Conservation (phyloP, 352 stramenopile genomes). For the Globisporangium yorkense region DNA sequence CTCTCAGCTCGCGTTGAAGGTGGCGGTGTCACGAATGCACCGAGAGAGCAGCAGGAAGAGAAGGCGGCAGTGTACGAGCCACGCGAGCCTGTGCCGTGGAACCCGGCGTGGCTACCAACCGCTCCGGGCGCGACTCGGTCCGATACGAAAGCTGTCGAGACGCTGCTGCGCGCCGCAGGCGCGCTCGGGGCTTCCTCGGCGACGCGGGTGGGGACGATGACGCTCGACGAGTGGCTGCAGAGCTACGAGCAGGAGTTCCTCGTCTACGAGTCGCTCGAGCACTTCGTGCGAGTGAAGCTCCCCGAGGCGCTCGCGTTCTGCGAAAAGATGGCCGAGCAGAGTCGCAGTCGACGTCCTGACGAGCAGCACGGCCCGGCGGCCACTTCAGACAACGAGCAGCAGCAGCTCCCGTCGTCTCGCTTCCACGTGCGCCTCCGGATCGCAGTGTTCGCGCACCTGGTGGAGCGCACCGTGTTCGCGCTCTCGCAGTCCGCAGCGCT, state of each 20-base stretch:
- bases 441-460: constrained; percentile 35
- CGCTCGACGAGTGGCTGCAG: constrained; percentile 37
- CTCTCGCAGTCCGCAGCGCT: constrained; percentile 27
- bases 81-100: constrained; percentile 21
- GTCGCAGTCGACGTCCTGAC: neutral
- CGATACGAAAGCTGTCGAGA: constrained; percentile 4
- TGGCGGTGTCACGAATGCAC: neutral
- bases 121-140: neutral
- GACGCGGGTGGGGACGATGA: constrained; percentile 14
- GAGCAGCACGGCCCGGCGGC: too few relatives aligned
- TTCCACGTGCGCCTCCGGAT: constrained; percentile 37
- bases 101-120: constrained; percentile 21
- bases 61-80: neutral
- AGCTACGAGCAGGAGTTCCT: constrained; percentile 38
- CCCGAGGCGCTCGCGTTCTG: constrained; percentile 38
- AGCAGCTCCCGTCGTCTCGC: constrained; percentile 10
- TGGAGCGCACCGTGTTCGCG: constrained; percentile 33
- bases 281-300: constrained; percentile 42
- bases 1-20: constrained; percentile 8
- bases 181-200: constrained; percentile 3
- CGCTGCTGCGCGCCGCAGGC: constrained; percentile 2
- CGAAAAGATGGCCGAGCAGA: constrained; percentile 33
- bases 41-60: neutral
- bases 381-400: neutral
- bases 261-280: constrained; percentile 42